These are phyloP conservation scores for Wickerhamomyces alni DNA, from an alignment of 805 yeast species.

Conservation along the genomic window DNA sequence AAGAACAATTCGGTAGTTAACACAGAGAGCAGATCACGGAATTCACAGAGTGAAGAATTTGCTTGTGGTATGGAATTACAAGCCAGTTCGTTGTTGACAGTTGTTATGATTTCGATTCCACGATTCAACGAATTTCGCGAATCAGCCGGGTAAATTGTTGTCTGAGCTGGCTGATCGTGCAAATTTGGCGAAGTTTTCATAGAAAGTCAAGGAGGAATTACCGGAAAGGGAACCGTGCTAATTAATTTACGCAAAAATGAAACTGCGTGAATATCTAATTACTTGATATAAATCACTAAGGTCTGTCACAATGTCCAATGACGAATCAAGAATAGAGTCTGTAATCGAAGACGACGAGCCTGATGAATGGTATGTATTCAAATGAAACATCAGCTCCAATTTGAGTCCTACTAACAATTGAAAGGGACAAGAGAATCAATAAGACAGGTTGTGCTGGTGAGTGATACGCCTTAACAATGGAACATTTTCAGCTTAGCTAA, in stretches of 20 bases:
- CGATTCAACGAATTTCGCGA: no score
- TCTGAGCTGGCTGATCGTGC: no score
- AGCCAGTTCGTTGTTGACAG: conserved; percentile 1
- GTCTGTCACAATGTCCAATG: conserved; percentile 1
- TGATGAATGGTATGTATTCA: conserved; percentile 57
- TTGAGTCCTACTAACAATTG: not conserved
- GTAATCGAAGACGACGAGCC: conserved; percentile 50
- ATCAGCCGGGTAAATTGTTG: no score
- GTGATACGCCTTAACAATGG: conserved; percentile 13
- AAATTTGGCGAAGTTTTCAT: no score
- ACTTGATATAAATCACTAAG: no score
- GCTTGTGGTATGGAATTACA: not conserved
- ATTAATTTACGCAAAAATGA: no score
- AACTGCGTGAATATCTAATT: no score
- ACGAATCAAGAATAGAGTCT: conserved; percentile 14
- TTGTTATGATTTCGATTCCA: conserved; percentile 1
- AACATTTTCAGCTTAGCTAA: not conserved
- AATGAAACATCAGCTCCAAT: not conserved
- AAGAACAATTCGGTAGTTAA: no score
- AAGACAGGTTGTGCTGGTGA: conserved; percentile 67
- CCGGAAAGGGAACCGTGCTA: no score
- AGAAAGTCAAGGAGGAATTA: no score
- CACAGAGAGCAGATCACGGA: no score
- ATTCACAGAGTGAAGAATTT: not conserved
- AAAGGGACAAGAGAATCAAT: conserved; percentile 63